Base-by-base conservation (phyloP, 768 basidiomycete species). In the Imleria badia region DNA sequence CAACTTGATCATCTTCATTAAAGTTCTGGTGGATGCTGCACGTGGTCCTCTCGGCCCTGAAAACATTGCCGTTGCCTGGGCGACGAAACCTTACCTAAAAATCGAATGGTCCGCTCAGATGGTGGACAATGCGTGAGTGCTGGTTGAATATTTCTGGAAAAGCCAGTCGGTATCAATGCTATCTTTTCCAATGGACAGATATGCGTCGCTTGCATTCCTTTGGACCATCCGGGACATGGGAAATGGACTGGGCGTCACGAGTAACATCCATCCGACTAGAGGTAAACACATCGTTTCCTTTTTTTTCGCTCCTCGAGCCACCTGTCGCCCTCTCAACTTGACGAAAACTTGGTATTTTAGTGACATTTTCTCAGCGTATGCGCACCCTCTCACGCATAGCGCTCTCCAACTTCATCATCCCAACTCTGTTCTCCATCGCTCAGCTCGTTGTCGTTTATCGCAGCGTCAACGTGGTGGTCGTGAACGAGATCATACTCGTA, bases 351-450 rank as follows among this genome's bases (percentile, higher is more conserved):
- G n/a, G n/a, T n/a, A n/a, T n/a, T 17, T n/a, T 23, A 68, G 67
- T 49, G 39, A 54, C 67, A 9, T 66, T 69, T 19, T 17, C 60
- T 4, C 51, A 59, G 15, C 66, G 67, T 23, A 43, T 70, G 43
- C 62, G 58, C 20, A 62, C 47, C 35, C 61, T 72, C 22, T 71
- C 63, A 20, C 66, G 55, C 19, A 70, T 72, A n/a, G 68, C 71
- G 17, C 62, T 67, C 40, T 66, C 70, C 6, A 72, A 73, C 49
- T 73, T 72, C 46, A 34, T 67, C n/a, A 50, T 73, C 31, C 72
- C 71, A 0, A 56, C 67, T 1, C 45, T 71, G 19, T 68, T 72
- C 52, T 72, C 66, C 23, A 55, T 73, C 38, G 63, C 48, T 2
- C 71, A 69, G 48, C 59, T 68, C 41, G 44, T 68, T 20, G 60